A percentile compares a stretch with the other conserved stretches of the same genome.
phyloP scores from a whole-genome alignment of 768 basidiomycete genomes.

The Russula sp. region DNA sequence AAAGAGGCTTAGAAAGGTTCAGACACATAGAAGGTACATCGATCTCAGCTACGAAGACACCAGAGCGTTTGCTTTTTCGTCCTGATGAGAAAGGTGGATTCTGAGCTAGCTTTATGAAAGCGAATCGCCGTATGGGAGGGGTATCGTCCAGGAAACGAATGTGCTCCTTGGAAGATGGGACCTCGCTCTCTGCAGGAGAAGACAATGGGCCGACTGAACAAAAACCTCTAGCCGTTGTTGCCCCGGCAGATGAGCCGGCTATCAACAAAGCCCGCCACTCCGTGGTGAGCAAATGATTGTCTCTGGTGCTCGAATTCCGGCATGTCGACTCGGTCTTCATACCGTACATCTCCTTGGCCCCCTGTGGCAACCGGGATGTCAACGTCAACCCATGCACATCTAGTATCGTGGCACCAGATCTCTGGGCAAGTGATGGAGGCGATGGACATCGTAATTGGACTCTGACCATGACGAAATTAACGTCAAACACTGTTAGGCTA shows the following conservation, averaged over 20 bases:
- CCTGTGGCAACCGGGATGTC: constrained; percentile 27
- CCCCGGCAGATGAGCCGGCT: constrained; percentile 41
- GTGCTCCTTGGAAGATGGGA: constrained; percentile 4
- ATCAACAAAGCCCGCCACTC: constrained; percentile 43
- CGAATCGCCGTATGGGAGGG: neutral
- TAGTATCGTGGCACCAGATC: constrained; percentile 65
- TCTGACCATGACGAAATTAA: constrained; percentile 54
- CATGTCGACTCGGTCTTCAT: constrained; percentile 18
- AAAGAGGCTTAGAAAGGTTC: constrained; percentile 51
- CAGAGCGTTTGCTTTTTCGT: constrained; percentile 12
- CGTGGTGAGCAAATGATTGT: constrained; percentile 34
- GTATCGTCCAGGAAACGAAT: constrained; percentile 13
- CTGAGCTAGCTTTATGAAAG: neutral
- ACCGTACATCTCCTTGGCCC: constrained; percentile 2
- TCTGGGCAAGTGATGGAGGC: constrained; percentile 38
- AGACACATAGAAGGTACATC: constrained; percentile 60
- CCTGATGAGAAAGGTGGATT: neutral
- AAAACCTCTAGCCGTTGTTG: constrained; percentile 39
- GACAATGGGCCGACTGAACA: constrained; percentile 46
- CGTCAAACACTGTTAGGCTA: constrained; percentile 25
- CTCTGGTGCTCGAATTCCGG: constrained; percentile 3
- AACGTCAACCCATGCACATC: constrained; percentile 53
- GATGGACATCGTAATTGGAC: constrained; percentile 64
- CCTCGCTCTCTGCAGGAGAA: constrained; percentile 7
- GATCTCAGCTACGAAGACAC: constrained; percentile 27